phyloP scores from a whole-genome alignment of 768 basidiomycete species.

The Trametes cinnabarina region DNA sequence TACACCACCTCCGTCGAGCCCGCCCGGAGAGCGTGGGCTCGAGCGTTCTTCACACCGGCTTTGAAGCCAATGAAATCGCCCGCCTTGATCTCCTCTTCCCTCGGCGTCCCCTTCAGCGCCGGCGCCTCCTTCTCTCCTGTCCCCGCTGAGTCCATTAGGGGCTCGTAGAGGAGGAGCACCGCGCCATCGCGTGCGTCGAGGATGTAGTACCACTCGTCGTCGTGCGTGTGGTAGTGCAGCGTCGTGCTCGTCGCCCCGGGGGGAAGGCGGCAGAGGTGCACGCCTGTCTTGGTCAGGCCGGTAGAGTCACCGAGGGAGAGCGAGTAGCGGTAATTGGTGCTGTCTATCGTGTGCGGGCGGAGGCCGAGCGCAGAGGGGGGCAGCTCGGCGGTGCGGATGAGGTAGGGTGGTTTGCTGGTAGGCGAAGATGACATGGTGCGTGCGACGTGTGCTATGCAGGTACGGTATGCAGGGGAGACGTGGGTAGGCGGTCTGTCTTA shows the following conservation, averaged over 20 bases:
- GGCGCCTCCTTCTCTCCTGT: background rate
- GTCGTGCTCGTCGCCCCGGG: slow-evolving; percentile 19
- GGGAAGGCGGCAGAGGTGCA: slow-evolving; percentile 22
- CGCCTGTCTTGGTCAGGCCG: slow-evolving; percentile 21
- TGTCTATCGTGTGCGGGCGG: slow-evolving; percentile 13
- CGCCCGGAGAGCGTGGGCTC: slow-evolving; percentile 21
- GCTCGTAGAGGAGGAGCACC: slow-evolving; percentile 17
- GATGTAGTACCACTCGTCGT: slow-evolving; percentile 26
- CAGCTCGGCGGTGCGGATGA: slow-evolving; percentile 12
- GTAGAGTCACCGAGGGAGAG: slow-evolving; percentile 20
- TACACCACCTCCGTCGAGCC: slow-evolving; percentile 25
- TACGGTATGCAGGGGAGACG: background rate
- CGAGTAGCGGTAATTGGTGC: slow-evolving; percentile 2
- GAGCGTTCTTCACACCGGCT: slow-evolving; percentile 12
- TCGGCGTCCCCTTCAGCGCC: background rate
- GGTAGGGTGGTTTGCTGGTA: slow-evolving; percentile 1
- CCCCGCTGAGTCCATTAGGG: background rate
- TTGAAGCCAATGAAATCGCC: slow-evolving; percentile 29
- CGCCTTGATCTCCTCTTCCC: slow-evolving; percentile 18
- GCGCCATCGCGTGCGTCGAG: slow-evolving; percentile 19
- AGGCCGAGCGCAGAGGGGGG: background rate
- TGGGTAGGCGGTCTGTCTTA: too few species aligned
- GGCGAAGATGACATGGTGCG: slow-evolving; percentile 2
- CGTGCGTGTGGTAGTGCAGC: slow-evolving; percentile 22
- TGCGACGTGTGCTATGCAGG: background rate